A percentile compares a stretch with the other conserved stretches of the same genome.
These are phyloP conservation scores for Noccaea bulbosa DNA, from an alignment of 345 rosid genomes.

Conservation along the genomic window DNA sequence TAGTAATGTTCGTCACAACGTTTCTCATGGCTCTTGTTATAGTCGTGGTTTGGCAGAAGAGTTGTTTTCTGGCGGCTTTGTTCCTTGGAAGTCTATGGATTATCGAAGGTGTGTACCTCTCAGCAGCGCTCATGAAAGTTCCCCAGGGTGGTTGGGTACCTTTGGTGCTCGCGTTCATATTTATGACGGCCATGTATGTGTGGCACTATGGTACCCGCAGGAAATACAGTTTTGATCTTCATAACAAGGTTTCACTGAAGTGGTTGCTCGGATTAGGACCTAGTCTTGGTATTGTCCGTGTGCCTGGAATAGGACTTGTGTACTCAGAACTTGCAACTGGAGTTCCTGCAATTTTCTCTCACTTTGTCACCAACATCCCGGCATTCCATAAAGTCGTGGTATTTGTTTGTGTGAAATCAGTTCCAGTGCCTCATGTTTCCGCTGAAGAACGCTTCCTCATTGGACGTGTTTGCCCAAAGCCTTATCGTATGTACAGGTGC, in stretches of 20 bases:
- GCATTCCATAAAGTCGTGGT: conserved; percentile 91
- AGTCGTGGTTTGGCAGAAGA: conserved; percentile 76
- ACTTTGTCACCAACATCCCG: conserved; percentile 92
- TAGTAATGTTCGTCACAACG: conserved; percentile 85
- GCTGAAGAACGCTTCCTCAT: conserved; percentile 95
- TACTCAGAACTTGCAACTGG: conserved; percentile 94
- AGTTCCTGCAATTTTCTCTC: conserved; percentile 93
- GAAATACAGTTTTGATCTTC: conserved; percentile 90
- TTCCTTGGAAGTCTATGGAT: conserved; percentile 76
- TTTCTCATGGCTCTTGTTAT: conserved; percentile 92
- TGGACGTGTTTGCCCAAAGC: conserved; percentile 91
- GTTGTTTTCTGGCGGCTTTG: conserved; percentile 53
- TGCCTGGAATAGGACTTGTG: conserved; percentile 91
- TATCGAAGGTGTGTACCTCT: conserved; percentile 80
- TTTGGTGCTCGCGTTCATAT: conserved; percentile 66
- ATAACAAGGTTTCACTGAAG: conserved; percentile 90
- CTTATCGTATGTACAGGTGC: conserved; percentile 95
- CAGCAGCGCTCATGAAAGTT: conserved; percentile 79
- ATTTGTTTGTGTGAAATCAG: conserved; percentile 95
- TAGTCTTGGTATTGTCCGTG: conserved; percentile 94
- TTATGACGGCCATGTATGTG: conserved; percentile 77
- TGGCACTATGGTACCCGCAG: conserved; percentile 94
- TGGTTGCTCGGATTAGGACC: conserved; percentile 96
- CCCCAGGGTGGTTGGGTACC: conserved; percentile 95
- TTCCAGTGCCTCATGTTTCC: conserved; percentile 82